Evolutionary conservation across 2,329 filamentous ascomycete species (phyloP), one percentile per base, ranked within the genome.

Genomic region (Ceratocystis diversiconidia): DNA sequence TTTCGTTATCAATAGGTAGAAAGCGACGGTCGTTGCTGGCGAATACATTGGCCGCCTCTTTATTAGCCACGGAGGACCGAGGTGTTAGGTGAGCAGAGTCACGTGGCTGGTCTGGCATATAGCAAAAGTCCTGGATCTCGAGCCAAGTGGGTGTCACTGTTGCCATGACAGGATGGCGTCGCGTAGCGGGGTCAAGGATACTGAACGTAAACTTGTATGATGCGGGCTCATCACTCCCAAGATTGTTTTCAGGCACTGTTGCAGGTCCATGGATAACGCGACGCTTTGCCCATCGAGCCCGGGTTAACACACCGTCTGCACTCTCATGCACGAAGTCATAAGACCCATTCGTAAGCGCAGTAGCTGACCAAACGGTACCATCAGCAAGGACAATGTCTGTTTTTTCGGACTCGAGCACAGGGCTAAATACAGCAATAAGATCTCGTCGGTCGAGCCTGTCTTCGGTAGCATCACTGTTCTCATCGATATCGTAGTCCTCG

Each of bases 121-220:
- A 65, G 60, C 63, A 67, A 63, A 62, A 67, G 69, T 92, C 85
- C 67, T 85, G 82, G 61, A 92, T 82, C 62, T 89, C 85, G 36
- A 92, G 80, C 12, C 80, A 82, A 3, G 79, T 78, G 12, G 80
- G 79, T 2, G 82, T 85, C 57, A 92, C 78, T 1, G 80, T 83
- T 0, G 87, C 89, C 75, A 92, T 81, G 71, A 92, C 83, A 3
- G 89, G 88, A 71, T 92, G 89, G 12, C 86, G 83, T 43, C 87
- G 79, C 7, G 82, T 83, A 60, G 81, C 80, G 0, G 87, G 83
- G 70, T 88, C 83, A 70, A 92, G 85, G 68, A 90, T 83, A 75
- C 87, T 90, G 72, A 92, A 92, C 7, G 84, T 89, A 76, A 86
- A 92, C 72, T 83, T 85, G 66, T 75, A 76, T 25, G 66, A 7